A percentile compares a stretch with the other conserved stretches of the same genome.
phyloP scores from a whole-genome alignment of 2,329 filamentous ascomycete genomes.

The Fusarium longipes region DNA sequence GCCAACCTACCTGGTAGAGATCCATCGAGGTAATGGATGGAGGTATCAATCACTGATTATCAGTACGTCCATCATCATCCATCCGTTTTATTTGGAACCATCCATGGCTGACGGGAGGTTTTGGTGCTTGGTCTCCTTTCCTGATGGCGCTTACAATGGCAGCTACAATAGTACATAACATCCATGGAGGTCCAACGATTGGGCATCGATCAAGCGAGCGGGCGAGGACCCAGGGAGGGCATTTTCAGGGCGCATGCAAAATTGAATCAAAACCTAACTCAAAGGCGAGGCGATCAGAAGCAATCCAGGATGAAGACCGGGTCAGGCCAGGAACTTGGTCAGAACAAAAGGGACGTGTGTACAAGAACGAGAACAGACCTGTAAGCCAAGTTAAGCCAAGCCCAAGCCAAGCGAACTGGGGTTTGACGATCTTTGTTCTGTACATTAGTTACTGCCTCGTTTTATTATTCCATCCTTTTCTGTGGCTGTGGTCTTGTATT shows the following conservation, averaged over 20 bases:
- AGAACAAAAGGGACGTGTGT: constrained; percentile 22
- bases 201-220: constrained; percentile 1
- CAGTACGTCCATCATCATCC: not conserved
- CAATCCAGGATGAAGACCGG: constrained; percentile 3
- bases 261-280: constrained; percentile 16
- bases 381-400: not conserved
- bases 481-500: constrained; percentile 19
- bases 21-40: not conserved
- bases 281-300: constrained; percentile 28
- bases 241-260: constrained; percentile 38
- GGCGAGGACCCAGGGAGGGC: constrained; percentile 19
- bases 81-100: not conserved
- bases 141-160: constrained; percentile 22
- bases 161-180: not conserved
- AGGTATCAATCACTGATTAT: constrained; percentile 5
- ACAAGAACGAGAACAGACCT: constrained; percentile 30
- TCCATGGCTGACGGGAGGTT: constrained; percentile 32
- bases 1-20: not conserved
- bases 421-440: constrained; percentile 17
- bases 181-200: constrained; percentile 9
- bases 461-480: not conserved
- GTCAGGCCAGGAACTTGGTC: not conserved
- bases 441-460: not conserved
- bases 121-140: constrained; percentile 24
- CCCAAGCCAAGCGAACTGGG: constrained; percentile 4